phyloP scores from a whole-genome alignment of 2,329 filamentous ascomycete genomes.

The Aureobasidium leucospermi region DNA sequence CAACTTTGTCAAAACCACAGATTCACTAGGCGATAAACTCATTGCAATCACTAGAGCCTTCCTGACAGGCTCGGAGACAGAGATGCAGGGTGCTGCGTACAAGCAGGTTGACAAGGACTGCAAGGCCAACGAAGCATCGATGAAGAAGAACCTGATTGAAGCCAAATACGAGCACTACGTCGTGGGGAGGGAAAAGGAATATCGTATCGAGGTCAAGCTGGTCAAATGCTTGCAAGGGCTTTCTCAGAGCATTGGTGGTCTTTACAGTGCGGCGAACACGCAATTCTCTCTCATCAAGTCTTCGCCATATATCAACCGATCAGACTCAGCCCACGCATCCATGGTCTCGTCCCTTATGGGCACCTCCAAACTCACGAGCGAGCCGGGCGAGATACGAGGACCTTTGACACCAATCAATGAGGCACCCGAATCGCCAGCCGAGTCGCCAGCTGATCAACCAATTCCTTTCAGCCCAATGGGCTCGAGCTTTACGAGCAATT shows the following conservation, averaged over 20 bases:
- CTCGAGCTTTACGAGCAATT: background rate
- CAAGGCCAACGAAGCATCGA: conserved; percentile 57
- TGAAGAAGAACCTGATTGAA: conserved; percentile 73
- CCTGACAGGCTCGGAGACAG: conserved; percentile 71
- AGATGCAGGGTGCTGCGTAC: conserved; percentile 63
- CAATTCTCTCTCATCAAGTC: conserved; percentile 81
- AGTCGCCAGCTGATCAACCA: background rate
- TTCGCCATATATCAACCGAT: conserved; percentile 23
- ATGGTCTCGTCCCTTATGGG: conserved; percentile 10
- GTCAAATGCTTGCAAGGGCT: conserved; percentile 79
- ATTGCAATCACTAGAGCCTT: conserved; percentile 77
- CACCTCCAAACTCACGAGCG: background rate
- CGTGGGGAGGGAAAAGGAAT: conserved; percentile 69
- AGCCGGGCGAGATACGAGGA: background rate
- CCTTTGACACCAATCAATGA: conserved; percentile 14
- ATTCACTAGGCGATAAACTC: conserved; percentile 72
- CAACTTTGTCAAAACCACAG: conserved; percentile 66
- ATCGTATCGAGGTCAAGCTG: conserved; percentile 69
- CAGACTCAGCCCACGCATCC: conserved; percentile 2
- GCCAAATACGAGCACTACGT: conserved; percentile 86
- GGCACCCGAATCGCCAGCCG: background rate
- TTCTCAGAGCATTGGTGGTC: conserved; percentile 79
- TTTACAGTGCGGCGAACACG: conserved; percentile 80
- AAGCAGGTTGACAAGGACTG: conserved; percentile 51
- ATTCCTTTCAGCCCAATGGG: background rate